A percentile compares a stretch with the other conserved stretches of the same genome.
phyloP scores from a whole-genome alignment of 2,329 filamentous ascomycete genomes.

The Neonectria sp. region DNA sequence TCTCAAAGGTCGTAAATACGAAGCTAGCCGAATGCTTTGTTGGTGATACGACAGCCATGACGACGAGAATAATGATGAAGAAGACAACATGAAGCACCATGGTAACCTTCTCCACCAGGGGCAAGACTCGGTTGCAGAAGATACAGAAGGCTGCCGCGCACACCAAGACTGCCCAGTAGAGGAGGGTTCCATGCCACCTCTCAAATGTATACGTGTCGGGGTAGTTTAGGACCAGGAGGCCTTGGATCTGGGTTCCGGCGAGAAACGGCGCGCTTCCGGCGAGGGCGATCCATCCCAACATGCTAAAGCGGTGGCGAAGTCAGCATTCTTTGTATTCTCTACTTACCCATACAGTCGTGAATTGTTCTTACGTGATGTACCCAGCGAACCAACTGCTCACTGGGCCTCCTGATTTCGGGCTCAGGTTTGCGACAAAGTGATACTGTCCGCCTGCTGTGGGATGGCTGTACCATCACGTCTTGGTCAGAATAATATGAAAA shows the following conservation, averaged over 20 bases:
- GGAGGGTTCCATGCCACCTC: slow-evolving; percentile 37
- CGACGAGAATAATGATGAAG: slow-evolving; percentile 30
- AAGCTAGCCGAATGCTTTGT: slow-evolving; percentile 29
- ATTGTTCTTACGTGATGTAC: slow-evolving; percentile 36
- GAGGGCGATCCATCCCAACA: slow-evolving; percentile 33
- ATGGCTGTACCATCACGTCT: too few relatives aligned
- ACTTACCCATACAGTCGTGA: too few relatives aligned
- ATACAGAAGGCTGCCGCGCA: slow-evolving; percentile 17
- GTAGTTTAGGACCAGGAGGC: slow-evolving; percentile 36
- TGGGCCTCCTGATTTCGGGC: not conserved
- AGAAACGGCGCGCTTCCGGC: slow-evolving; percentile 37
- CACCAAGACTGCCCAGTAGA: slow-evolving; percentile 36
- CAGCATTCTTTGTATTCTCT: too few relatives aligned
- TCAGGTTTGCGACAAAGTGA: slow-evolving; percentile 34
- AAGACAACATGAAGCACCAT: slow-evolving; percentile 28
- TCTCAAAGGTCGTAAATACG: slow-evolving; percentile 35
- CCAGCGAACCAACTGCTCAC: slow-evolving; percentile 36
- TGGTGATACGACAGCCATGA: slow-evolving; percentile 29
- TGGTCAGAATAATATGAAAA: too few relatives aligned
- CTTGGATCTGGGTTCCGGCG: slow-evolving; percentile 36
- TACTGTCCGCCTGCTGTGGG: slow-evolving; percentile 39
- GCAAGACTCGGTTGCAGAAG: slow-evolving; percentile 31
- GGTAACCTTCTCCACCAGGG: slow-evolving; percentile 34
- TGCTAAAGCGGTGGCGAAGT: slow-evolving; percentile 3
- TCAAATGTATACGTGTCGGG: slow-evolving; percentile 34